These are phyloP conservation scores for Aspergillus leporis DNA, from an alignment of 495 filamentous ascomycete genomes.

Conservation along the genomic window DNA sequence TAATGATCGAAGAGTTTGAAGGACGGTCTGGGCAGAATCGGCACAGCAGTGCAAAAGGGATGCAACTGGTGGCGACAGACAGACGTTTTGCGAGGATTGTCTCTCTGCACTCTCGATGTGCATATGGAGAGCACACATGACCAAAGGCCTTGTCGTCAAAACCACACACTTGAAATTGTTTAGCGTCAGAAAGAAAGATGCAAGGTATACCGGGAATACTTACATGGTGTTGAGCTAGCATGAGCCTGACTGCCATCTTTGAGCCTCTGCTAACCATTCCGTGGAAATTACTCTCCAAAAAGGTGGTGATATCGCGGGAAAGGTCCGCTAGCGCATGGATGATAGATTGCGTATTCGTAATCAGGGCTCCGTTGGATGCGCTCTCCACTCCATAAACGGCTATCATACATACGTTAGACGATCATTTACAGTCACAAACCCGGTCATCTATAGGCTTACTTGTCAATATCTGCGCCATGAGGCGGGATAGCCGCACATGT, in stretches of 20 bases:
- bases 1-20: constrained; percentile 32
- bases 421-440: not conserved
- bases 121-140: constrained; percentile 37
- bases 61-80: constrained; percentile 23
- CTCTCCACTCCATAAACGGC: constrained; percentile 33
- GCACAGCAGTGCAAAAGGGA: constrained; percentile 35
- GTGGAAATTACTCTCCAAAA: constrained; percentile 31
- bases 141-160: constrained; percentile 31
- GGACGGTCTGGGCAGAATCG: constrained; percentile 34
- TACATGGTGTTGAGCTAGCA: constrained; percentile 36
- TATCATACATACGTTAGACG: constrained; percentile 7
- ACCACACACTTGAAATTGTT: constrained; percentile 26
- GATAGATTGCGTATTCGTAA: constrained; percentile 32
- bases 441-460: constrained; percentile 18
- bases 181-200: not conserved
- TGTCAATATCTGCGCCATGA: constrained; percentile 32
- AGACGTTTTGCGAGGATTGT: constrained; percentile 8
- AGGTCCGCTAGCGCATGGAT: constrained; percentile 30
- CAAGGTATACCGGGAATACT: constrained; percentile 9
- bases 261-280: constrained; percentile 32
- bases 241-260: constrained; percentile 32
- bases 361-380: constrained; percentile 26
- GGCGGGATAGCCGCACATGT: constrained; percentile 30
- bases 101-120: constrained; percentile 21
- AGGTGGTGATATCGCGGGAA: constrained; percentile 28